Conservation (phyloP, 345 rosid genomes). For the Camelina sativa region DNA sequence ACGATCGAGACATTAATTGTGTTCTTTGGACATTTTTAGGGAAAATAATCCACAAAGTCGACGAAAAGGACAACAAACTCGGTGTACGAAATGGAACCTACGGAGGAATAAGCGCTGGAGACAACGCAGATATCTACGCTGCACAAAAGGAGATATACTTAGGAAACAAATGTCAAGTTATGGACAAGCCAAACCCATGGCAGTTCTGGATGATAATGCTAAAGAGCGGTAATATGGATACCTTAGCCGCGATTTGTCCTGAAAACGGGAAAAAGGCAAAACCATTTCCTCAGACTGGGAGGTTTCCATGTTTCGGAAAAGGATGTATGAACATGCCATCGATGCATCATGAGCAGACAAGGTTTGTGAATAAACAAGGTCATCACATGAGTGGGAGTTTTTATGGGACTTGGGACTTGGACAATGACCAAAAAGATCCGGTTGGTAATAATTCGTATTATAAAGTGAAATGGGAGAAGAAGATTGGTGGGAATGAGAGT, state of each 20-base stretch:
- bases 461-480: conserved; percentile 56
- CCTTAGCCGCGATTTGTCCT: conserved; percentile 60
- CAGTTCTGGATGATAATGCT: conserved; percentile 78
- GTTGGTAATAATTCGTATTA: conserved; percentile 49
- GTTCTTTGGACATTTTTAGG: conserved; percentile 34
- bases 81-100: conserved; percentile 49
- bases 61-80: conserved; percentile 61
- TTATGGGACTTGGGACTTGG: conserved; percentile 70
- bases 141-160: conserved; percentile 64
- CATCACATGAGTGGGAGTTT: conserved; percentile 50
- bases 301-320: conserved; percentile 69
- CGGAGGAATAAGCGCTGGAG: conserved; percentile 47
- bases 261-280: conserved; percentile 56
- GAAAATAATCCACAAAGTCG: conserved; percentile 54
- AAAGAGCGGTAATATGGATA: conserved; percentile 66
- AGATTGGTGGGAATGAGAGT: conserved; percentile 54
- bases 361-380: conserved; percentile 44
- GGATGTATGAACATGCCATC: conserved; percentile 74
- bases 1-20: neutral
- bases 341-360: conserved; percentile 60
- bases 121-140: conserved; percentile 52
- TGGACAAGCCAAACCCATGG: conserved; percentile 63
- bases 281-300: conserved; percentile 50
- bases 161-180: conserved; percentile 65
- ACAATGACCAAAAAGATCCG: conserved; percentile 45